Evolutionary conservation across 495 filamentous ascomycete genomes (phyloP).

Genomic region (Hypomontagnella monticulosa): DNA sequence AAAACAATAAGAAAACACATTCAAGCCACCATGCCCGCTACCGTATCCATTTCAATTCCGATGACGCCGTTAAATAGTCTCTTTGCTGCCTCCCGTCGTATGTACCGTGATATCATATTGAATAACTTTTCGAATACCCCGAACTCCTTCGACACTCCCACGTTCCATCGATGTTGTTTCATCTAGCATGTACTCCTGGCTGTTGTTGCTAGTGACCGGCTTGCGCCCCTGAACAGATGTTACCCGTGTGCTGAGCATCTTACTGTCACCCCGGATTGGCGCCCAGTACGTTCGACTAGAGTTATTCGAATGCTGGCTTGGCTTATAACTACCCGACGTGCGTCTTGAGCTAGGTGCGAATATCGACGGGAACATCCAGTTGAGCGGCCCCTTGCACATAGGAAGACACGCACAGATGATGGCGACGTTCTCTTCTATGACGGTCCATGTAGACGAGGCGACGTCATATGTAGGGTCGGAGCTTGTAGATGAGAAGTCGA

Average conservation of each 20-base stretch:
- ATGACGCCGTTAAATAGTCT: constrained; percentile 5
- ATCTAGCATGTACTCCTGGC: constrained; percentile 37
- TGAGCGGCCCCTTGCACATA: constrained; percentile 39
- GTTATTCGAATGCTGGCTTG: constrained; percentile 18
- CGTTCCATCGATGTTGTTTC: constrained; percentile 7
- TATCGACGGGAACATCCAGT: constrained; percentile 37
- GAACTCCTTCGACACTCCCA: constrained; percentile 16
- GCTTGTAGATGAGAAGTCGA: constrained; percentile 43
- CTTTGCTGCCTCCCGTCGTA: constrained; percentile 19
- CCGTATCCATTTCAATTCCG: background rate
- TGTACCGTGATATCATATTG: constrained; percentile 40
- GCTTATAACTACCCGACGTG: constrained; percentile 18
- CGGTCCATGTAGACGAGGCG: constrained; percentile 56
- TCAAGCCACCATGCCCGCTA: background rate
- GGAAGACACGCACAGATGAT: constrained; percentile 62
- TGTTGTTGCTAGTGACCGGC: constrained; percentile 5
- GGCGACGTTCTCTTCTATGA: constrained; percentile 56
- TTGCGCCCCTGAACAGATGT: constrained; percentile 31
- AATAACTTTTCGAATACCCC: constrained; percentile 41
- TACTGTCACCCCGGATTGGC: constrained; percentile 27
- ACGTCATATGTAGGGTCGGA: constrained; percentile 46
- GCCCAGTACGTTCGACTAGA: constrained; percentile 30
- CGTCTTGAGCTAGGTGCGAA: constrained; percentile 20
- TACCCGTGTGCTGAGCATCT: constrained; percentile 35
- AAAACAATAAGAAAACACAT: background rate